Conservation (phyloP, 768 basidiomycete genomes). For the Lepiota subincarnata region DNA sequence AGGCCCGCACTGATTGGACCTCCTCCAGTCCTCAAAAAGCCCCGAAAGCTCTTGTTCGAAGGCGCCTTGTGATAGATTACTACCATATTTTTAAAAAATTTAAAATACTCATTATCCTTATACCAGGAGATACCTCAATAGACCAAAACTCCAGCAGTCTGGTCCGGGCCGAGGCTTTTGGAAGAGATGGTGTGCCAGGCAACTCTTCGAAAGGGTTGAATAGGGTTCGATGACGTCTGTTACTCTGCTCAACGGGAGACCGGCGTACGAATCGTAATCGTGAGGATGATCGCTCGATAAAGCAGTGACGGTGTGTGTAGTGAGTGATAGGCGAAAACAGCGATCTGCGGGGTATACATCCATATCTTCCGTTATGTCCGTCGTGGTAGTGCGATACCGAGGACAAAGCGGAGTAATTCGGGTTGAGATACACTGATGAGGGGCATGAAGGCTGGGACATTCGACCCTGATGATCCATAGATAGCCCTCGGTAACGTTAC, state of each 20-base stretch:
- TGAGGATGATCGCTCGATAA: neutral
- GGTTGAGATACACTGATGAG: neutral
- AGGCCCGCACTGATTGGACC: constrained; percentile 50
- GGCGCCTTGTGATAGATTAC: constrained; percentile 30
- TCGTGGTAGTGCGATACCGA: neutral
- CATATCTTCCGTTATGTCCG: constrained; percentile 8
- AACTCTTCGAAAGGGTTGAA: neutral
- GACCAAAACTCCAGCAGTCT: neutral
- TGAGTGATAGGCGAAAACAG: neutral
- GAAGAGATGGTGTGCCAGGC: neutral
- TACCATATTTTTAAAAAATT: neutral
- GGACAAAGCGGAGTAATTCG: neutral
- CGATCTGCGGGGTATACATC: neutral
- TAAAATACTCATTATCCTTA: neutral
- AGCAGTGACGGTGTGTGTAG: neutral
- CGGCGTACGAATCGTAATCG: constrained; percentile 1
- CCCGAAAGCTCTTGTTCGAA: constrained; percentile 48
- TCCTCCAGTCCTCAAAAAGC: constrained; percentile 43
- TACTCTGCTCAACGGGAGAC: constrained; percentile 10
- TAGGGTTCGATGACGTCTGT: constrained; percentile 7
- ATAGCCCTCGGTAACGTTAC: constrained; percentile 1
- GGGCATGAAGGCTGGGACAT: neutral
- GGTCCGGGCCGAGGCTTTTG: neutral
- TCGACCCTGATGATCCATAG: constrained; percentile 5
- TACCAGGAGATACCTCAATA: neutral